Conservation (phyloP, 2,329 filamentous ascomycete species). For the Bimuria novae-zelandiae region DNA sequence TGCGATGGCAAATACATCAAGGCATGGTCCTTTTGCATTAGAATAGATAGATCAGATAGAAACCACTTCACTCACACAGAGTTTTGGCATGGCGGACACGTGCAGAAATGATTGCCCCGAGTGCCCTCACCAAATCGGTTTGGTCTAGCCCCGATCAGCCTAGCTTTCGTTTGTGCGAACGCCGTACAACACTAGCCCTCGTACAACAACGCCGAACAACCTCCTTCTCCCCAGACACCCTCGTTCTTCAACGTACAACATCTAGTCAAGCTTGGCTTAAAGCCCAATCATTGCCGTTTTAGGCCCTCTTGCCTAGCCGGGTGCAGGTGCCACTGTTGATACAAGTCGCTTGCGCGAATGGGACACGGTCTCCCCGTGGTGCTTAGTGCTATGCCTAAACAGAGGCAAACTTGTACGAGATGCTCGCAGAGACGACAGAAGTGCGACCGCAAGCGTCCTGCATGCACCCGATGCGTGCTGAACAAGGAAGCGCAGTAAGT, state of each 20-base stretch:
- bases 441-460: constrained; percentile 38
- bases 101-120: too few species aligned
- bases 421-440: constrained; percentile 35
- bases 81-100: too few species aligned
- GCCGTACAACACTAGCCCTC: too few species aligned
- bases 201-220: not conserved
- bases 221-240: not conserved
- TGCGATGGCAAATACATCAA: too few species aligned
- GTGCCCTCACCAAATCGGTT: too few species aligned
- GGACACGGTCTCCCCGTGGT: too few species aligned
- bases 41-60: too few species aligned
- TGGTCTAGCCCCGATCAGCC: too few species aligned
- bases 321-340: not conserved
- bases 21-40: too few species aligned
- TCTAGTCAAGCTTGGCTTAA: not conserved
- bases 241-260: constrained; percentile 1
- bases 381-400: constrained; percentile 34
- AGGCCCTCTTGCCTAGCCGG: not conserved
- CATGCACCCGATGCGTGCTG: constrained; percentile 33
- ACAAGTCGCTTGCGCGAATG: too few species aligned
- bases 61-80: too few species aligned
- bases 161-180: too few species aligned
- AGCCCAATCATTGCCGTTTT: not conserved
- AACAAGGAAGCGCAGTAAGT: constrained; percentile 34
- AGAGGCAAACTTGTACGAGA: constrained; percentile 38